Conservation (phyloP, 495 filamentous ascomycete genomes). For the Cercophora sp. region DNA sequence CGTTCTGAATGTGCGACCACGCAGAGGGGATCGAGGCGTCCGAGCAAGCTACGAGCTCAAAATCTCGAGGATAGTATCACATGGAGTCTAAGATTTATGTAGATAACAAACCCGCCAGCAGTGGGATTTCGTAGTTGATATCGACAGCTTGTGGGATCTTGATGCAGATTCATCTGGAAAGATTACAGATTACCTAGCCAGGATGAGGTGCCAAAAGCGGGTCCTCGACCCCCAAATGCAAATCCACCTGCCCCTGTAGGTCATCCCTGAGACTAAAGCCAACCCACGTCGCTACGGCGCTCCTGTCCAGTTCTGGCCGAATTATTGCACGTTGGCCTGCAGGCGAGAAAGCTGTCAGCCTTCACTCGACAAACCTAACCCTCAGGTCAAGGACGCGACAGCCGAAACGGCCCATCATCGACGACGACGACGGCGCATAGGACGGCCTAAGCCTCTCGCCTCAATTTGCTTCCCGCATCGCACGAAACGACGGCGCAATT, state of each 20-base stretch:
- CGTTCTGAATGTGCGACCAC: background rate
- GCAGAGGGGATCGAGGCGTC: background rate
- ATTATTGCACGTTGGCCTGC: constrained; percentile 13
- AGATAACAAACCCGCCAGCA: no score
- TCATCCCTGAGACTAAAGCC: constrained; percentile 9
- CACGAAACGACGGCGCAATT: constrained; percentile 2
- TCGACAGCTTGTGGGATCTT: no score
- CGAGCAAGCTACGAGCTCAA: no score
- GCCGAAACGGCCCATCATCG: background rate
- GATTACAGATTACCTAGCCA: constrained; percentile 7
- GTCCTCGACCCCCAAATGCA: background rate
- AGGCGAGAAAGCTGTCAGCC: constrained; percentile 5
- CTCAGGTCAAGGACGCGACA: background rate
- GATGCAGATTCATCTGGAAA: no score
- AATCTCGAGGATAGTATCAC: no score
- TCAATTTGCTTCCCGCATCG: background rate
- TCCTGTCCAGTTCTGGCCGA: constrained; percentile 9
- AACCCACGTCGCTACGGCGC: constrained; percentile 8
- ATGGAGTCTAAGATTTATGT: no score
- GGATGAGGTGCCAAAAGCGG: constrained; percentile 8
- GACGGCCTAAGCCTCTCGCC: background rate
- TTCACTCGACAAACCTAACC: constrained; percentile 2
- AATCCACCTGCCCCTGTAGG: constrained; percentile 2
- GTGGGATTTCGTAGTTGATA: no score
- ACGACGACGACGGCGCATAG: background rate